Evolutionary conservation across 345 rosid genomes (phyloP), one percentile per base, ranked within the genome.

Genomic region (Salix purpurea): DNA sequence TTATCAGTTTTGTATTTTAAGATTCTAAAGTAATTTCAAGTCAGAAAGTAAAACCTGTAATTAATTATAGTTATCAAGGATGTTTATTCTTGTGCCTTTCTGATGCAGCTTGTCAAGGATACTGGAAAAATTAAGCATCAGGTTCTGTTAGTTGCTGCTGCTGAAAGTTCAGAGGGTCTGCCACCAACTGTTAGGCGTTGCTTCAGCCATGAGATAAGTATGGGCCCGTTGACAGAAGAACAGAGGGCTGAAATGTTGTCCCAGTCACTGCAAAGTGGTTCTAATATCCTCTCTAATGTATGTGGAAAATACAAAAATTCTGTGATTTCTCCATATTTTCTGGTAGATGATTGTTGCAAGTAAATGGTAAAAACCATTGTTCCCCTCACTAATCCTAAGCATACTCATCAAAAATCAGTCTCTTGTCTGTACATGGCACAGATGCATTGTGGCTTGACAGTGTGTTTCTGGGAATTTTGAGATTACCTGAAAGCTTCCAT

Each of bases 171-270:
- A 73, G 98, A 93, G 84, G 98, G 98, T 73, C 86, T 96, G 67
- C 90, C 96, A 68, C 91, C 96, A 76, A 79, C 88, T 73, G 85
- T 96, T 72, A 86, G 98, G 81, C 95, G 98, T 82, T 96, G 99
- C 89, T 93, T 96, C 85, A 93, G 96, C 88, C 98, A 96, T 77
- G 98, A 92, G 82, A 84, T 94, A 80, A 87, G 87, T 50, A 88
- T 92, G 92, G 88, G 87, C 69, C 86, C 94, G 77, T 83, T 92
- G 67, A 84, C 89, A 77, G 98, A 90, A 83, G 97, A 94, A 75
- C 94, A 92, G 84, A 88, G 98, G 84, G 86, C 78, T 61, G 86
- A 86, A 81, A 87, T 94, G 91, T 71, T 94, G 83, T 82, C 91
- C 71, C 93, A 85, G 84, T 87, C 88, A 69, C 89, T 96, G 73